Base-by-base conservation (phyloP, 2,329 filamentous ascomycete species). In the Aspergillus sojae region DNA sequence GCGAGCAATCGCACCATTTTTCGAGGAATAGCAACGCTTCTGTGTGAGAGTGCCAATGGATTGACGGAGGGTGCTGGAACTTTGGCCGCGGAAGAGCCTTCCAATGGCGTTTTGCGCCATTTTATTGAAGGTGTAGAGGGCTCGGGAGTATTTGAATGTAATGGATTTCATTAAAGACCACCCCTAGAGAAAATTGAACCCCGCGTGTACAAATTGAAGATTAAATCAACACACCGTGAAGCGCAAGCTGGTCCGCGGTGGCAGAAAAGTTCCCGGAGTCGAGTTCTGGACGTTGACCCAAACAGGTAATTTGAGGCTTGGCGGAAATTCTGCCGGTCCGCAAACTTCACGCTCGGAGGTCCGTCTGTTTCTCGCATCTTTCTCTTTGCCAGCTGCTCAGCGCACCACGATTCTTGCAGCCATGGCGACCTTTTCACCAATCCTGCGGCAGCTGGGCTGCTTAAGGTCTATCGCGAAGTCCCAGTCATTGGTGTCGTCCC, bases 391-490 rank as follows among this genome's bases (percentile, higher is more conserved):
- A 62, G 57, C 61, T 65, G 62, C 64, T 58, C 50, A 62, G 65
- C 65, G 61, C 48, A 46, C 52, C 48, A 26, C 30, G 55, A 36
- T 26, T 52, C 54, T 65, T 72, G 80, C 72, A 67, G 87, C 84
- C 83, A 93, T 92, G 84, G 83, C 86, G 69, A 82, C 86, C 68
- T 79, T 85, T 64, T 73, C 84, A 73, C 80, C 86, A 61, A 79
- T 83, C 54, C 75, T 83, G 79, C 88, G 90, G 86, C 90, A 91
- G 66, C 79, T 91, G 74, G 86, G 87, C 83, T 89, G 88, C 79
- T 87, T 91, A 75, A 91, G 91, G 79, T 82, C 86, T 34, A 80
- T 87, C 43, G 74, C 92, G 16, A 71, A 67, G 61, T 62, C 70
- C 14, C 83, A 89, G 67, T 84, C 86, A 73, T 79, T 84, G 54